A percentile compares a stretch with the other conserved stretches of the same genome.
These are phyloP conservation scores for Candida maris DNA, from an alignment of 805 yeast species.

Conservation along the genomic window DNA sequence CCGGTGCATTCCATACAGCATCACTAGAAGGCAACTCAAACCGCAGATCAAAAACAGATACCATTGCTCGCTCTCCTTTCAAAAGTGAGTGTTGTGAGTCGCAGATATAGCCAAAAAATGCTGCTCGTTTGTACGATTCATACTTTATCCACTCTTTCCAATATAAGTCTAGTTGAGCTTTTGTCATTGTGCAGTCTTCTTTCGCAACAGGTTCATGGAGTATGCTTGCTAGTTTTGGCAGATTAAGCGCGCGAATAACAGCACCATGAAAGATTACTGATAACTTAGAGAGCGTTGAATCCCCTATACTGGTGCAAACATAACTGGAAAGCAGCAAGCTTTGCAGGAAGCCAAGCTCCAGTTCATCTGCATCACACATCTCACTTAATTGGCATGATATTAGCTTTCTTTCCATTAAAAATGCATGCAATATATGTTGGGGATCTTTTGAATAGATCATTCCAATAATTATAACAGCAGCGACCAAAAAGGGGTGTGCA, in stretches of 20 bases:
- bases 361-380: conserved; percentile 11
- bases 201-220: conserved; percentile 17
- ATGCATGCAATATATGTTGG: conserved; percentile 12
- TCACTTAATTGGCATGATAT: conserved; percentile 14
- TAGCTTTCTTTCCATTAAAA: conserved; percentile 21
- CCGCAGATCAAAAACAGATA: conserved; percentile 42
- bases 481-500: conserved; percentile 15
- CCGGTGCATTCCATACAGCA: conserved; percentile 39
- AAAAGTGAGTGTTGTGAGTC: conserved; percentile 40
- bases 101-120: conserved; percentile 38
- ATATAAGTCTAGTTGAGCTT: conserved; percentile 3
- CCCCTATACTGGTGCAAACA: conserved; percentile 27
- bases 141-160: conserved; percentile 47
- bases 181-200: not conserved
- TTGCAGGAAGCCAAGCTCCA: conserved; percentile 24
- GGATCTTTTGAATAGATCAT: conserved; percentile 20
- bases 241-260: conserved; percentile 18
- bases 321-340: conserved; percentile 24
- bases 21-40: conserved; percentile 45
- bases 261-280: conserved; percentile 10
- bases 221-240: conserved; percentile 22
- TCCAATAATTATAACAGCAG: conserved; percentile 18
- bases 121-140: conserved; percentile 42
- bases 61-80: conserved; percentile 29
- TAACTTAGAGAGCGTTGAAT: conserved; percentile 11